Conservation (phyloP, 495 filamentous ascomycete genomes). For the Rhypophila decipiens region DNA sequence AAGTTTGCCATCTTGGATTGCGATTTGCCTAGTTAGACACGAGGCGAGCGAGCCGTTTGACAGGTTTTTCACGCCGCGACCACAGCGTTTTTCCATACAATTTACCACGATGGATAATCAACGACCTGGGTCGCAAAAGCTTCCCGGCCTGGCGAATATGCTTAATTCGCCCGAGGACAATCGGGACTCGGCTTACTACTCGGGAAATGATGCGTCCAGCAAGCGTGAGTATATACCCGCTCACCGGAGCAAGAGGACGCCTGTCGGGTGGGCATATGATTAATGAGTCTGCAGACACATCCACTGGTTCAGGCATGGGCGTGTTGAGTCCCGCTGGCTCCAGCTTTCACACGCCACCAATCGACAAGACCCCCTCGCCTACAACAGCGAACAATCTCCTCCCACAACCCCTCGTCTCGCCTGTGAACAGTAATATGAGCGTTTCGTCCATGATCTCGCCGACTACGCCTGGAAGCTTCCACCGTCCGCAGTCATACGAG, state of each 20-base stretch:
- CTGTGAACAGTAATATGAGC: conserved; percentile 45
- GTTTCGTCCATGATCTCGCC: conserved; percentile 53
- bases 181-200: conserved; percentile 50
- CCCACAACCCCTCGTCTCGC: conserved; percentile 40
- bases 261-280: conserved; percentile 6
- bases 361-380: conserved; percentile 50
- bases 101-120: conserved; percentile 34
- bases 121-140: conserved; percentile 38
- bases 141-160: conserved; percentile 43
- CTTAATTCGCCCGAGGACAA: conserved; percentile 46
- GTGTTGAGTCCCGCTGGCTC: conserved; percentile 29
- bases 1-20: too few relatives aligned
- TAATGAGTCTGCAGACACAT: conserved; percentile 35
- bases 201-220: conserved; percentile 47
- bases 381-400: conserved; percentile 34
- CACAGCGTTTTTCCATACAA: too few relatives aligned
- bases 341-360: conserved; percentile 35
- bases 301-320: conserved; percentile 41
- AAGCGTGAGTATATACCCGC: conserved; percentile 53
- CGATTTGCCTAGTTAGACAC: too few relatives aligned
- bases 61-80: too few relatives aligned
- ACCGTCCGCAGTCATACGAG: conserved; percentile 41
- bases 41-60: too few relatives aligned
- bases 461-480: conserved; percentile 38
- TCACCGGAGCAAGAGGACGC: too few relatives aligned